Percentiles rank a stretch among this genome's conserved stretches.
These are phyloP conservation scores for Davidsoniella neocaledoniae DNA, from an alignment of 2,329 filamentous ascomycete genomes.

Conservation along the genomic window DNA sequence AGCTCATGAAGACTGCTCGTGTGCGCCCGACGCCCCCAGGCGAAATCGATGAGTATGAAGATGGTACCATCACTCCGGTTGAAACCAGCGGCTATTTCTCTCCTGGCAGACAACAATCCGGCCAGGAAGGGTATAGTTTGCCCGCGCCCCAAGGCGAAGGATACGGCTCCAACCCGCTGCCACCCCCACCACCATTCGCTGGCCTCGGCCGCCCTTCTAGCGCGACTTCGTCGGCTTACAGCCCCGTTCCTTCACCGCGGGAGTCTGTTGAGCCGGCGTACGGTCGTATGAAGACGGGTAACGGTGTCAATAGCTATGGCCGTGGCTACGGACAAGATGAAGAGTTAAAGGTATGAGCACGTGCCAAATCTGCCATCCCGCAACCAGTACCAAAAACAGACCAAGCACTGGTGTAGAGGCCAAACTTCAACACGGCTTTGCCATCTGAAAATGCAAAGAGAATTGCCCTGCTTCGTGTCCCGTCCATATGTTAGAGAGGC, in stretches of 20 bases:
- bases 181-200: slow-evolving; percentile 39
- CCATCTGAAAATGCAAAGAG: not conserved
- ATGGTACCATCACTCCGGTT: slow-evolving; percentile 46
- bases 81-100: slow-evolving; percentile 56
- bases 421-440: not conserved
- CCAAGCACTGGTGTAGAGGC: no score
- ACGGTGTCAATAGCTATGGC: slow-evolving; percentile 9
- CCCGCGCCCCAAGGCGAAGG: slow-evolving; percentile 4
- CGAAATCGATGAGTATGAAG: slow-evolving; percentile 65
- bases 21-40: slow-evolving; percentile 58
- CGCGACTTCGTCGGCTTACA: slow-evolving; percentile 57
- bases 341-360: slow-evolving; percentile 12
- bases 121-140: slow-evolving; percentile 7
- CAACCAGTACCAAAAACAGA: not conserved
- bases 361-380: no score
- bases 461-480: not conserved
- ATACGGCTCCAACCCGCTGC: slow-evolving; percentile 18
- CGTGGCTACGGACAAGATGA: slow-evolving; percentile 10
- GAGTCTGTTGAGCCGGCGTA: slow-evolving; percentile 30
- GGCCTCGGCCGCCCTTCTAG: slow-evolving; percentile 43
- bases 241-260: slow-evolving; percentile 52
- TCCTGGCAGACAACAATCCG: slow-evolving; percentile 25
- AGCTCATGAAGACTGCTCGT: slow-evolving; percentile 69
- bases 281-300: slow-evolving; percentile 5
- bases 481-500: slow-evolving; percentile 13